These are phyloP conservation scores for Lachnum nothofagi DNA, from an alignment of 2,329 filamentous ascomycete species.

Conservation along the genomic window DNA sequence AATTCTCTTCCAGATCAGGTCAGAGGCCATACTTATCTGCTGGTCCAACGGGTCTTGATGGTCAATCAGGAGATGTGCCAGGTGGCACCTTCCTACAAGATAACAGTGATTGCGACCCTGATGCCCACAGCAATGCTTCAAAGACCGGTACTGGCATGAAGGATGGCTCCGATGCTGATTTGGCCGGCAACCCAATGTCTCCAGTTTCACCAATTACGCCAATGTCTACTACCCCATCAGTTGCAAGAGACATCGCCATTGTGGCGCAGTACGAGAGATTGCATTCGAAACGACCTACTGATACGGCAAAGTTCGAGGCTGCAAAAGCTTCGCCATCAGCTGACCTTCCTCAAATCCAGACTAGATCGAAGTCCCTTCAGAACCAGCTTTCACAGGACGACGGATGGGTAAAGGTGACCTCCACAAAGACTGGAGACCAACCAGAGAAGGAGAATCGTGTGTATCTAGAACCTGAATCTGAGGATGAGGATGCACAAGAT, in stretches of 20 bases:
- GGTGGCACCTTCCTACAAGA: slow-evolving; percentile 49
- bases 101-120: slow-evolving; percentile 47
- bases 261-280: slow-evolving; percentile 29
- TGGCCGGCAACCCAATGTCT: background rate
- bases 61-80: slow-evolving; percentile 25
- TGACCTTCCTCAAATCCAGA: slow-evolving; percentile 19
- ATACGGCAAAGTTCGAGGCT: slow-evolving; percentile 5
- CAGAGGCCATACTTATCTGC: slow-evolving; percentile 15
- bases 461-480: slow-evolving; percentile 32
- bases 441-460: slow-evolving; percentile 25
- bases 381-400: slow-evolving; percentile 22
- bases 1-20: slow-evolving; percentile 8
- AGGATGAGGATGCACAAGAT: slow-evolving; percentile 27
- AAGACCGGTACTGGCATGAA: slow-evolving; percentile 9
- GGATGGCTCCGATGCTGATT: slow-evolving; percentile 10
- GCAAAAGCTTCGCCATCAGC: slow-evolving; percentile 10
- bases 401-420: slow-evolving; percentile 30
- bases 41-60: slow-evolving; percentile 13
- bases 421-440: slow-evolving; percentile 17
- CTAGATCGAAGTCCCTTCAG: slow-evolving; percentile 15
- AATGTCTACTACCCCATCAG: slow-evolving; percentile 14
- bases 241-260: slow-evolving; percentile 27
- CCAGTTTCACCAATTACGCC: slow-evolving; percentile 5
- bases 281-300: slow-evolving; percentile 24
- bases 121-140: slow-evolving; percentile 31